phyloP scores from a whole-genome alignment of 2,329 filamentous ascomycete species.

The Didymella pomorum region DNA sequence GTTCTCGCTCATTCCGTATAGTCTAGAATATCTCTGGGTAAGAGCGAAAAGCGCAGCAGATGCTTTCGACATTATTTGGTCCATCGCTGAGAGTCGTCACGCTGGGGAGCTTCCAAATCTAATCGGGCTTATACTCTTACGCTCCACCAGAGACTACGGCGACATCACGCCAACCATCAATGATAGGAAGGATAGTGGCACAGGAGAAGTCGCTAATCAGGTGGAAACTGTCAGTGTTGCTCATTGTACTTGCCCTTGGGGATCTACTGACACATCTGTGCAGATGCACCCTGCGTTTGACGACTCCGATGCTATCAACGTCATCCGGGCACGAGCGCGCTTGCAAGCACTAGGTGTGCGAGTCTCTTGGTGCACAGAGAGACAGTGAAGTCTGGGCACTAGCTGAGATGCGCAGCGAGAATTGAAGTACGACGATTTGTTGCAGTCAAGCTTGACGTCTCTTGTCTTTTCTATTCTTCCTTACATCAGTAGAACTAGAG shows the following conservation, averaged over 20 bases:
- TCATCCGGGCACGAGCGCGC: conserved; percentile 17
- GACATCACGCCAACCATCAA: not conserved
- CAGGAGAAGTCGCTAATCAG: not conserved
- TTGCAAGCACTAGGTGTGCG: conserved; percentile 27
- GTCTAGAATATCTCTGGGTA: conserved; percentile 31
- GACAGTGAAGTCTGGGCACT: not conserved
- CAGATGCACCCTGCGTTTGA: conserved; percentile 9
- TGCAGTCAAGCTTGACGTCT: not conserved
- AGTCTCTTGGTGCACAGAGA: conserved; percentile 35
- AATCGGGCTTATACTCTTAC: conserved; percentile 32
- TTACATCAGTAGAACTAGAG: not conserved
- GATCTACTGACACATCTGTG: conserved; percentile 6
- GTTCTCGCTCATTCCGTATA: conserved; percentile 22
- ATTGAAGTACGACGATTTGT: not conserved
- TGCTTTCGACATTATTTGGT: conserved; percentile 28
- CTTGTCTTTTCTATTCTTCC: not conserved
- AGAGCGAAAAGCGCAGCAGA: conserved; percentile 19
- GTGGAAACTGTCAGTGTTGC: conserved; percentile 5
- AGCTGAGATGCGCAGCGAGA: not conserved
- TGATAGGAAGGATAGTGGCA: conserved; percentile 15
- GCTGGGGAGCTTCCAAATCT: conserved; percentile 22
- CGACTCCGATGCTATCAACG: conserved; percentile 14
- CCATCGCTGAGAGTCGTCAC: conserved; percentile 20
- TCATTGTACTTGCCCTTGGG: not conserved
- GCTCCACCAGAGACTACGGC: conserved; percentile 13